Evolutionary conservation across 2,329 filamentous ascomycete genomes (phyloP), one percentile per base, ranked within the genome.

Genomic region (Uncinocarpus reesii): DNA sequence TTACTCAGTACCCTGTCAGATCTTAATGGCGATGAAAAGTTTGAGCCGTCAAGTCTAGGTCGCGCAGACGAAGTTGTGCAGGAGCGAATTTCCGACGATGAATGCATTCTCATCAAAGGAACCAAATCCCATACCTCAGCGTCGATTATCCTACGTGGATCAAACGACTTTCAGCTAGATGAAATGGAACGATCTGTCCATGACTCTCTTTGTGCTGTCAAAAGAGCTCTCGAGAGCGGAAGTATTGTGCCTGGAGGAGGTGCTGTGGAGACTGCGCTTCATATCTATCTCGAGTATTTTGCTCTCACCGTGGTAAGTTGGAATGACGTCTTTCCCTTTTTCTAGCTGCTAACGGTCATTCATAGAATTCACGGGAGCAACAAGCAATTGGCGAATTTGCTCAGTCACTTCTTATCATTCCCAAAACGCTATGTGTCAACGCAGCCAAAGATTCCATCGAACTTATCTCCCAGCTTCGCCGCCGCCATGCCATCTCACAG

Each of bases 101-200:
- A 98, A 74, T 96, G 90, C 69, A 98, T 98, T 57, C 72, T 98
- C 55, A 78, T 98, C 65, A 95, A 92, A 75, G 90, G 90, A 48
- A 95, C 92, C 61, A 96, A 95, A 74, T 79, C 84, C 23, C 87
- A 92, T 70, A 92, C 84, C 2, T 94, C 89, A 5, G 89, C 92
- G 24, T 98, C 92, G 15, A 88, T 95, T 68, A 93, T 98, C 58
- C 84, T 98, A 47, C 86, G 92, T 51, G 92, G 92, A 38, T 78
- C 92, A 58, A 96, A 98, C 70, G 92, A 98, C 68, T 96, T 85
- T 72, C 86, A 87, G 52, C 80, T 98, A 24, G 92, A 98, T 62
- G 92, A 98, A 76, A 98, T 96, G 90, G 92, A 98, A 76, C 85
- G 92, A 56, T 96, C 92, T 1, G 81, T 98, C 15, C 92, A 98